Conservation (phyloP, 768 basidiomycete species). For the Leccinum rimulosum region DNA sequence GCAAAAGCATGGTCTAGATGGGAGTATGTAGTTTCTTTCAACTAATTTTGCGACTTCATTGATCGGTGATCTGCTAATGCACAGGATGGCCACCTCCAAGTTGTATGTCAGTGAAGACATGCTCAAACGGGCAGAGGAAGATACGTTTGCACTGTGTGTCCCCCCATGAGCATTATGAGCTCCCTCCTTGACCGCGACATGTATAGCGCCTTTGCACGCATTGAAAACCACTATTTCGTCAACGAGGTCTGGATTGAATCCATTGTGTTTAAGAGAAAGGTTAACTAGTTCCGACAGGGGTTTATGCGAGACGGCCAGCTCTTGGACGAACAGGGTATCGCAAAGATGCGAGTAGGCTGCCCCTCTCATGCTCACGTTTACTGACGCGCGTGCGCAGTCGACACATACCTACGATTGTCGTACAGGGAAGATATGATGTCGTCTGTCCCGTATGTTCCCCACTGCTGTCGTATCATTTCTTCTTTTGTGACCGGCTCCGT, state of each 20-base stretch:
- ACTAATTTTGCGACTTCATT: neutral
- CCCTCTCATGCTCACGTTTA: neutral
- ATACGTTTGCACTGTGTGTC: conserved; percentile 72
- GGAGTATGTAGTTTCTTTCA: conserved; percentile 60
- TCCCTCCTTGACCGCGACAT: conserved; percentile 2
- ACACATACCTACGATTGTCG: conserved; percentile 77
- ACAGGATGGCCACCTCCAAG: conserved; percentile 80
- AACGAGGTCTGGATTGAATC: conserved; percentile 52
- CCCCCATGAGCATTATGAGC: conserved; percentile 7
- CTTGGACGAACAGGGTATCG: conserved; percentile 77
- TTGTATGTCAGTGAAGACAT: conserved; percentile 67
- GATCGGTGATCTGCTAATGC: neutral
- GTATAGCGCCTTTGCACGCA: conserved; percentile 75
- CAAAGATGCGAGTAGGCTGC: conserved; percentile 66
- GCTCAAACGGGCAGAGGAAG: conserved; percentile 65
- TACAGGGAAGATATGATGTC: conserved; percentile 88
- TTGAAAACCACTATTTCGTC: conserved; percentile 91
- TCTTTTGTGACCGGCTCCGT: conserved; percentile 30
- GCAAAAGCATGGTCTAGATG: conserved; percentile 88
- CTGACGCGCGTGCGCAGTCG: conserved; percentile 48
- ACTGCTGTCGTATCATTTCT: neutral
- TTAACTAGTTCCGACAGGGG: conserved; percentile 43
- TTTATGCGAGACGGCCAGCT: conserved; percentile 90
- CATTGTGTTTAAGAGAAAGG: neutral
- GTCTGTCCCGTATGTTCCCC: conserved; percentile 69